Conservation (phyloP, 495 filamentous ascomycete species). For the Neurospora sp. region DNA sequence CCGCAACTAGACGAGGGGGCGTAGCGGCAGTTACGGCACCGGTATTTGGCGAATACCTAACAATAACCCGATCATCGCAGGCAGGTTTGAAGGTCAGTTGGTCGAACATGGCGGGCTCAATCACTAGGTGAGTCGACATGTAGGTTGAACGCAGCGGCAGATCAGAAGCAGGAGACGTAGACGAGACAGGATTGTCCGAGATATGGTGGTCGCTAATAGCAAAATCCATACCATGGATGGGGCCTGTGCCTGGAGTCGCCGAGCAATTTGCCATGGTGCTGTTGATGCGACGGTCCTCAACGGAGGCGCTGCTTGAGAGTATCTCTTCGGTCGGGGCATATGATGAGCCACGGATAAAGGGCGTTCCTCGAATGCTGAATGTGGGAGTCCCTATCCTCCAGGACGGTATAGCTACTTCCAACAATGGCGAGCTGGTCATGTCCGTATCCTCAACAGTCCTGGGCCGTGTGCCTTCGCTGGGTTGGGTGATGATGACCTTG, state of each 20-base stretch:
- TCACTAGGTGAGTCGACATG: conserved; percentile 34
- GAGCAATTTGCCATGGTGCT: neutral
- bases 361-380: conserved; percentile 69
- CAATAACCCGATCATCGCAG: conserved; percentile 70
- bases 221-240: neutral
- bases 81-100: conserved; percentile 55
- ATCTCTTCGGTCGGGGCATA: conserved; percentile 45
- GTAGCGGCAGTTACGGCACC: conserved; percentile 82
- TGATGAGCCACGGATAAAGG: conserved; percentile 69
- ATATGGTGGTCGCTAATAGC: neutral
- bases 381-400: conserved; percentile 76
- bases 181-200: neutral
- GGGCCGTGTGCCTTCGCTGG: conserved; percentile 46
- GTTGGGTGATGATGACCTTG: conserved; percentile 76
- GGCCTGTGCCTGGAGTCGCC: neutral
- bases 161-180: conserved; percentile 10
- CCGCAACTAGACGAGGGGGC: conserved; percentile 84
- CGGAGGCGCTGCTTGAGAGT: conserved; percentile 34
- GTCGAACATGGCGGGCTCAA: conserved; percentile 66
- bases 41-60: conserved; percentile 64
- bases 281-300: conserved; percentile 12
- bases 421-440: conserved; percentile 37
- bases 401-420: conserved; percentile 77
- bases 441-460: conserved; percentile 54
- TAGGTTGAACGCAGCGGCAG: conserved; percentile 28